Conservation (phyloP, 2,329 filamentous ascomycete species). For the Dryadomyces quercivorus region DNA sequence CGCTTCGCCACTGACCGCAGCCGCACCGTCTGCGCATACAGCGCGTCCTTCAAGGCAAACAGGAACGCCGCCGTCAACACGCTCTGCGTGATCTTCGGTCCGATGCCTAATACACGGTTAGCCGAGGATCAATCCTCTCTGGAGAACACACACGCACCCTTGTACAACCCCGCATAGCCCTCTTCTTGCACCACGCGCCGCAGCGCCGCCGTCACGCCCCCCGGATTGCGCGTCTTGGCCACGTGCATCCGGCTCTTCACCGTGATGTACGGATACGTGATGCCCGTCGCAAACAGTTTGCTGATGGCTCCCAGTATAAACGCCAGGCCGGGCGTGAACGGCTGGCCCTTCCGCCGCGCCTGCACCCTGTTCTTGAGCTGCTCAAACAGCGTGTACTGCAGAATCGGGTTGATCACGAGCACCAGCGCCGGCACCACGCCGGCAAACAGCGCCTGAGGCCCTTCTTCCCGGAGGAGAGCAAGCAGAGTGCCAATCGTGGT, state of each 20-base stretch:
- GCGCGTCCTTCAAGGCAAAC: constrained; percentile 94
- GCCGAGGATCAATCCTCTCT: background rate
- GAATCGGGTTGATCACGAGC: constrained; percentile 92
- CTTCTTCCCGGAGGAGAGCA: constrained; percentile 71
- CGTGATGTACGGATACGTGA: constrained; percentile 98
- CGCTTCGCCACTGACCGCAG: constrained; percentile 35
- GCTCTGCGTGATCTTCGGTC: constrained; percentile 91
- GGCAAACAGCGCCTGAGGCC: constrained; percentile 72
- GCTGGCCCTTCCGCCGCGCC: constrained; percentile 34
- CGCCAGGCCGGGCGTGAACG: constrained; percentile 69
- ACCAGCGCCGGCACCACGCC: constrained; percentile 88
- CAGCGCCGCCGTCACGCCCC: constrained; percentile 63
- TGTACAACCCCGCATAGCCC: constrained; percentile 86
- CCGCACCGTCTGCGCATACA: constrained; percentile 72
- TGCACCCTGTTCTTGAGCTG: constrained; percentile 90
- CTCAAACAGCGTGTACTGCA: constrained; percentile 98
- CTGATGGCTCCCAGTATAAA: constrained; percentile 87
- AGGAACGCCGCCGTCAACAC: constrained; percentile 92
- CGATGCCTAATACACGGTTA: constrained; percentile 58
- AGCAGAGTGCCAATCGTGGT: constrained; percentile 74
- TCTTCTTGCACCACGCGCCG: constrained; percentile 74
- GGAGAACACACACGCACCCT: constrained; percentile 48
- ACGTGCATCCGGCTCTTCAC: constrained; percentile 98
- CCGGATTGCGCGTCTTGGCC: constrained; percentile 49
- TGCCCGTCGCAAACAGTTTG: constrained; percentile 84